A percentile compares a stretch with the other conserved stretches of the same genome.
Conservation (phyloP, 1,284 basidiomycete species). For the Apiotrichum brassicae region DNA sequence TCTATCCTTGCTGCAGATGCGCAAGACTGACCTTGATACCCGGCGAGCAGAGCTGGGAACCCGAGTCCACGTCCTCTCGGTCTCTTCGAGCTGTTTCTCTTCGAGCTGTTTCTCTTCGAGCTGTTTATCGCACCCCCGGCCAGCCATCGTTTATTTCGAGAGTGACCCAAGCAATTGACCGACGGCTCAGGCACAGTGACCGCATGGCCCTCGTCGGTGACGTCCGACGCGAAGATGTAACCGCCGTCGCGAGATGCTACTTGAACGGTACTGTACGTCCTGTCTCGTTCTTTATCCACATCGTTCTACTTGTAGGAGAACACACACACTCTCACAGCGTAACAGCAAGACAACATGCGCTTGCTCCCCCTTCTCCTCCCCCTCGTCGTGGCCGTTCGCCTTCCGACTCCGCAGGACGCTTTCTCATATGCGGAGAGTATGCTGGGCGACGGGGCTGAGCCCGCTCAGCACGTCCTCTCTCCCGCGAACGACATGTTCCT, state of each 20-base stretch:
- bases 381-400: conserved; percentile 22
- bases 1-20: too few species aligned
- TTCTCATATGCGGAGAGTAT: conserved; percentile 22
- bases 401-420: conserved; percentile 31
- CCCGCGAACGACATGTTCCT: conserved; percentile 34
- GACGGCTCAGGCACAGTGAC: not conserved
- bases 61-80: too few species aligned
- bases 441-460: conserved; percentile 13
- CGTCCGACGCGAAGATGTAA: not conserved
- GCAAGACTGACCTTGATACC: too few species aligned
- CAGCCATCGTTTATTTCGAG: too few species aligned
- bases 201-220: not conserved
- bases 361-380: conserved; percentile 19
- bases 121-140: too few species aligned
- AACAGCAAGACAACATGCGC: conserved; percentile 1
- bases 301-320: not conserved
- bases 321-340: not conserved
- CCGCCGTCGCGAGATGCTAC: not conserved
- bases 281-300: not conserved
- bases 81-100: too few species aligned
- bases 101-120: too few species aligned
- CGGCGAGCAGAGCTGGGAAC: too few species aligned
- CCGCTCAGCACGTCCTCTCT: conserved; percentile 8
- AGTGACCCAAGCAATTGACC: too few species aligned
- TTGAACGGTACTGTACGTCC: not conserved